These are phyloP conservation scores for Acanthamoeba royreba DNA, from an alignment of 208 protist genomes.

Conservation along the genomic window DNA sequence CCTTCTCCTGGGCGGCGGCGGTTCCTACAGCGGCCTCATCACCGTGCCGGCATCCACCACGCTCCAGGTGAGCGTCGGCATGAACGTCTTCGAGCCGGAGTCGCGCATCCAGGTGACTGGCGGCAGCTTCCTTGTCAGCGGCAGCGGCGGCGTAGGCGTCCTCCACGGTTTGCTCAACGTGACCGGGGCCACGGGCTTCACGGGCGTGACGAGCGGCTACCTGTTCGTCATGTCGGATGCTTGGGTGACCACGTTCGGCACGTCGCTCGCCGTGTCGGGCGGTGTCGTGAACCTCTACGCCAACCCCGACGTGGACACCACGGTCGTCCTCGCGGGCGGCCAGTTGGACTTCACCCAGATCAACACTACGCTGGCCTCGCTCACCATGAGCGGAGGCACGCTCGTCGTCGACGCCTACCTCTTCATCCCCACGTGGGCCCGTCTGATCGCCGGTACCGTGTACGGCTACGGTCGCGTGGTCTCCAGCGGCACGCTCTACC, in stretches of 20 bases:
- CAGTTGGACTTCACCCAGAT: constrained; percentile 1
- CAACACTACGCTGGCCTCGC: background rate
- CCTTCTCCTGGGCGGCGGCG: background rate
- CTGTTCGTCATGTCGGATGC: constrained; percentile 34
- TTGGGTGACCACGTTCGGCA: background rate
- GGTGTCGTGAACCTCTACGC: background rate
- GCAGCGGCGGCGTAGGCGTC: background rate
- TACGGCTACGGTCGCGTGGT: background rate
- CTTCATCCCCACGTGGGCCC: background rate
- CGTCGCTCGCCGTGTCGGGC: background rate
- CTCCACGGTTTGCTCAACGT: background rate
- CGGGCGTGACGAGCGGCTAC: background rate
- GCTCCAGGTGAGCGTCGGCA: background rate
- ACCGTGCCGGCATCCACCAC: background rate
- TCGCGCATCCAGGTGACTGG: background rate
- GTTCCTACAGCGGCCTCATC: background rate
- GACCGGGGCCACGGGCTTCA: background rate
- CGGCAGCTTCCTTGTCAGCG: background rate
- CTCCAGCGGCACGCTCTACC: background rate
- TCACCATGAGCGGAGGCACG: background rate
- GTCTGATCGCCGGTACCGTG: background rate
- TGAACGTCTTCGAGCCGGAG: background rate
- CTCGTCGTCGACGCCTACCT: constrained; percentile 13
- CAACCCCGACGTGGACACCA: background rate
- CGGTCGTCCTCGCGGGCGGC: background rate